Evolutionary conservation across 176 grass and related monocot genomes (phyloP), one percentile per base, ranked within the genome.

Genomic region (Triticum turgidum): DNA sequence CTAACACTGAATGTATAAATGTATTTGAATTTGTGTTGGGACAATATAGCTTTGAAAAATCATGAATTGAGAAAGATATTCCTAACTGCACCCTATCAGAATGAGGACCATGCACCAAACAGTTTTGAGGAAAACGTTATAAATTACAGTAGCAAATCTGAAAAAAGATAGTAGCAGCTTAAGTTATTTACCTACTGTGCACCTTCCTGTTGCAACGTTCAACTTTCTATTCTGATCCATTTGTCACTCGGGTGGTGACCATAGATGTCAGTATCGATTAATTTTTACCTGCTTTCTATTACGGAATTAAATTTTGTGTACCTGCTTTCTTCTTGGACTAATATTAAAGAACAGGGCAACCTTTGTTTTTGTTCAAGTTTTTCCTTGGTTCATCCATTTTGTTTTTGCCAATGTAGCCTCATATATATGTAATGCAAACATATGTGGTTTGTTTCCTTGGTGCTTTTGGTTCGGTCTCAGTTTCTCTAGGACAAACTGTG

Each of bases 381-480:
- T 76, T 30, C 1, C 7, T 51, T 75, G 42, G 22, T 51, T 24
- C 24, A 30, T 76, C 42, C 30, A 15, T 51, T 51, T 29, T 5
- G 22, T 47, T 41, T 15, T 67, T 68, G 15, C 11, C 62, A 47
- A 18, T 52, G 13, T n/a, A 27, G 5, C 27, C 25, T 70, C 32
- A 14, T 65, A 22, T n/a, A 35, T 67, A 33, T 25, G 8, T 42
- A 61, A 59, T 77, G n/a, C 45, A 76, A 33, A 15, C 61, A 70
- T 74, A 61, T 65, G 65, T 81, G 24, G 47, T 39, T 25, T 42
- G 63, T 58, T 81, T 70, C 47, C 15, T 70, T 76, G 1, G 14
- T 67, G 73, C 17, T 12, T 65, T 32, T 91, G 41, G 65, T 79
- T 77, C 83, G 18, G 11, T 59, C 63, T 65, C 72, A 85, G 21